Evolutionary conservation across 2,329 filamentous ascomycete species (phyloP), one percentile per base, ranked within the genome.

Genomic region (Arthrobotrys musiformis): DNA sequence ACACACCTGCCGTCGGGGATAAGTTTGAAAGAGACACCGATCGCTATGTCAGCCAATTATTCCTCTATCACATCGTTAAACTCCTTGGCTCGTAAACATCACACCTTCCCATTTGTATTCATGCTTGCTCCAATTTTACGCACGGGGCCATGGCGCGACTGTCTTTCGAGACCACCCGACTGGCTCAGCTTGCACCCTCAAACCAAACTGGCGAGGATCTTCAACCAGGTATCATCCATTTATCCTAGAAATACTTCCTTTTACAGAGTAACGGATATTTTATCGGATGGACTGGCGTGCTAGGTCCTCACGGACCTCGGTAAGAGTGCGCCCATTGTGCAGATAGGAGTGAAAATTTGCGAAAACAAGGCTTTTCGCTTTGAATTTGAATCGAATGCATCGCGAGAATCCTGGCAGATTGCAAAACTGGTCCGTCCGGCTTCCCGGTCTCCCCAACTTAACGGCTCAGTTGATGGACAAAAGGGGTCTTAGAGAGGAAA

Each of bases 261-360:
- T 56, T 56, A n/a, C n/a, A n/a, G n/a, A n/a, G n/a, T n/a, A 30
- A 30, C 37, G 28, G 28, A 56, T 30, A 30, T 22, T 30, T 56
- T 35, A 35, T 56, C 28, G 8, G 26, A 33, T 54, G 15, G 6
- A 54, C 28, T 19, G 19, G 24, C 24, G 8, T 35, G 28, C 19
- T 11, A 6, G 6, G 19, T 17, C 40, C 26, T 22, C 28, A 56
- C 50, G 19, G n/a, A 56, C 50, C 50, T 56, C 50, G 50, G 30
- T 33, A 35, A 56, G 15, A 22, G n/a, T 26, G 24, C 26, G 1
- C 17, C 26, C 48, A 52, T 24, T 15, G 48, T 26, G 30, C 48
- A 7, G 48, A n/a, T 35, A 22, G 35, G 50, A 35, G 50, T 56
- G 50, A 56, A n/a, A 56, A 56, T 56, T 30, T 13, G 22, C n/a